These are phyloP conservation scores for Tricholoma bakamatsutake DNA, from an alignment of 768 basidiomycete genomes.

Conservation along the genomic window DNA sequence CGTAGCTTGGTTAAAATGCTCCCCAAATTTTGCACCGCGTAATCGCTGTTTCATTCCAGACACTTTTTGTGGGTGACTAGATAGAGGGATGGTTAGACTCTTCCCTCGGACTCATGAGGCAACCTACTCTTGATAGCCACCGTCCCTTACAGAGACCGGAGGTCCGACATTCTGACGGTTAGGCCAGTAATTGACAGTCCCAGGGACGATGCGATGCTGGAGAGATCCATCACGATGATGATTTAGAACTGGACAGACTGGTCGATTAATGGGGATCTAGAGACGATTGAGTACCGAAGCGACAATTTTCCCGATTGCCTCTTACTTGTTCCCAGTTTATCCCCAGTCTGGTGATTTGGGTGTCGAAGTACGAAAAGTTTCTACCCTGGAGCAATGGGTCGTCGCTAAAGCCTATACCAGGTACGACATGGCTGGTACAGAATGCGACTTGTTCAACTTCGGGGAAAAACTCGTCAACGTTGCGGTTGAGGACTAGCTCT, in stretches of 20 bases:
- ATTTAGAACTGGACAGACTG: slow-evolving; percentile 70
- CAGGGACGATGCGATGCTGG: slow-evolving; percentile 53
- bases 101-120: too few relatives aligned
- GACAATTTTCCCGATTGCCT: not conserved
- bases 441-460: slow-evolving; percentile 90
- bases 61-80: slow-evolving; percentile 44
- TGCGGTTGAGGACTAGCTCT: slow-evolving; percentile 59
- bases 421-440: slow-evolving; percentile 69
- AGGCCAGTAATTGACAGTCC: slow-evolving; percentile 74
- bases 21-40: slow-evolving; percentile 70
- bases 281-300: not conserved
- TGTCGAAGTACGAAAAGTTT: slow-evolving; percentile 86
- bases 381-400: slow-evolving; percentile 81
- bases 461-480: slow-evolving; percentile 73
- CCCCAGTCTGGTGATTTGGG: slow-evolving; percentile 75
- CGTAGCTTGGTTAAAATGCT: slow-evolving; percentile 69
- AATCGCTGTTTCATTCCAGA: slow-evolving; percentile 53
- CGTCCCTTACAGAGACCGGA: slow-evolving; percentile 43
- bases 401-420: slow-evolving; percentile 66
- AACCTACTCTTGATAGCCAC: slow-evolving; percentile 54
- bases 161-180: slow-evolving; percentile 54
- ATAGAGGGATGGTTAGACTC: slow-evolving; percentile 1
- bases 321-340: slow-evolving; percentile 69
- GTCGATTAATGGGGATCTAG: slow-evolving; percentile 77
- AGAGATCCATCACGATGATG: slow-evolving; percentile 57